Base-by-base conservation (phyloP, 768 basidiomycete species). In the Lactarius quietus region DNA sequence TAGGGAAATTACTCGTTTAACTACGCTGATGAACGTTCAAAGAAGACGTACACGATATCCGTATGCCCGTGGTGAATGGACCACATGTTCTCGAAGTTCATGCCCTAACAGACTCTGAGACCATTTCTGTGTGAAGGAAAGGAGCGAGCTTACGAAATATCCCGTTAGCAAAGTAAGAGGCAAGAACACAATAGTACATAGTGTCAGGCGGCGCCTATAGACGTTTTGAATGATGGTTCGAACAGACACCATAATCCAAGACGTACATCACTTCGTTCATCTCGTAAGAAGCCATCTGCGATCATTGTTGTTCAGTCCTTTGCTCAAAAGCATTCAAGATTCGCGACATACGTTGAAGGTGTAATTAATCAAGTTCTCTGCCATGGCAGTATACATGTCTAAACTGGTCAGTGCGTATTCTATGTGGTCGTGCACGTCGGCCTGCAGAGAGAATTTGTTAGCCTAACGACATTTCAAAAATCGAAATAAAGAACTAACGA, bases 371-470 rank as follows among this genome's bases (percentile, higher is more conserved):
- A 90, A 72, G 70, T 90, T 90, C 70, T 90, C 86, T 7, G 84
- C 79, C 66, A 90, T 85, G 33, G 81, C 82, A 1, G 86, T 79
- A 68, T 90, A 90, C 84, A 89, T 88, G 65, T 92, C 90, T 57
- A 92, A 72, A 69, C 84, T 87, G 1, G 80, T 79, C 29, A 92
- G 72, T 39, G 88, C 84, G 64, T 87, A 87, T 61, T 90, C 89
- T 78, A 88, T 86, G 68, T 92, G 90, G 71, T 92, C 90, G 65
- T 83, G 80, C 2, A 90, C 87, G 71, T 91, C 89, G 12, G 88
- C 87, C 85, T 87, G 39, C 64, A 38, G 67, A 10, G 54, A 5
- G 10, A 56, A 55, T 23, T 35, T 10, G 20, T 63, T 17, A 63
- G 17, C 20, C 8, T 33, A 26, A 33, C 28, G 26, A 17, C 53